These are phyloP conservation scores for Peniophora sp. DNA, from an alignment of 1,284 basidiomycete species.

Conservation along the genomic window DNA sequence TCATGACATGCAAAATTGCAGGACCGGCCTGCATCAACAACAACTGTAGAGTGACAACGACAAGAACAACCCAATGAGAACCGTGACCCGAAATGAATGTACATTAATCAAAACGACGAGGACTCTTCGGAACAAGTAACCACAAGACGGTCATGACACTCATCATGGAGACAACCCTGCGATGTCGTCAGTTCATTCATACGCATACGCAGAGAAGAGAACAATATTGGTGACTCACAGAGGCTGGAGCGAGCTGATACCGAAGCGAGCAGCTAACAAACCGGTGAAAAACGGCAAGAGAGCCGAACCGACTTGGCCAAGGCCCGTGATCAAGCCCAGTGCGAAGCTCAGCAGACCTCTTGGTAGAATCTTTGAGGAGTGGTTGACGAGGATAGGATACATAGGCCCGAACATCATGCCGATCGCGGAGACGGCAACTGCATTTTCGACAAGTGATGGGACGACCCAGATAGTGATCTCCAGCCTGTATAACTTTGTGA, in stretches of 20 bases:
- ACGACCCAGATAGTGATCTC: constrained; percentile 53
- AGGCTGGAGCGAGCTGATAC: constrained; percentile 44
- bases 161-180: constrained; percentile 36
- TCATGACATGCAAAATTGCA: too few species aligned
- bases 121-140: constrained; percentile 11
- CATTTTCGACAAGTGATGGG: constrained; percentile 40
- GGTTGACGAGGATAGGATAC: constrained; percentile 45
- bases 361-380: constrained; percentile 36
- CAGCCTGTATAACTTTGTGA: constrained; percentile 23
- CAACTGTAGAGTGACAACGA: too few species aligned
- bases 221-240: constrained; percentile 28
- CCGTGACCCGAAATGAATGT: background rate
- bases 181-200: background rate
- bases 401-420: constrained; percentile 42
- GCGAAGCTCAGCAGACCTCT: constrained; percentile 40
- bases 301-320: constrained; percentile 45
- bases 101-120: background rate
- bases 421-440: constrained; percentile 41
- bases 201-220: background rate
- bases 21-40: too few species aligned
- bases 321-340: constrained; percentile 47
- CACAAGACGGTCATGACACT: constrained; percentile 31
- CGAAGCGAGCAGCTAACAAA: constrained; percentile 35
- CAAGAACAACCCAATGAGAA: too few species aligned
- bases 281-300: constrained; percentile 47